Base-by-base conservation (phyloP, 75 land plant species). In the Azolla pinnata region DNA sequence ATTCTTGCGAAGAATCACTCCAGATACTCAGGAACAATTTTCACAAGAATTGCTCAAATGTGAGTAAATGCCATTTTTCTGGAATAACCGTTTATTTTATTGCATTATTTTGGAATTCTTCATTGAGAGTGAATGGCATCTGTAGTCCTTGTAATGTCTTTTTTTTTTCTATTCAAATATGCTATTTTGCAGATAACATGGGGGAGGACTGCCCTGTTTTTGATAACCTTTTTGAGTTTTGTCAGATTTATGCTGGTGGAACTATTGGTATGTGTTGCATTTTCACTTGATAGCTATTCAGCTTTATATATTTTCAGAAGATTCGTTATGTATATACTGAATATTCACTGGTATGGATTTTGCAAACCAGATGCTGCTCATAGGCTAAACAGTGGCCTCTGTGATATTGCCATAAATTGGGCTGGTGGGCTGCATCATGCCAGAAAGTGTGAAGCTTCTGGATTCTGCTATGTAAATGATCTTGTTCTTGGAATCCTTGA, bases 181-280 rank as follows among this genome's bases (percentile, higher is more conserved):
- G 20, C 16, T 23, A 48, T 53, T 54, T 33, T 78, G 33, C 72
- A 88, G 99, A 95, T 84, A 90, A 86, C 68, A 93, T 95, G 74
- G 99, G 96, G 51, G 99, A 86, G 76, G 99, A 95, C 59, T 95
- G 99, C 67, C 99, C 99, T 50, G 88, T 95, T 17, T 89, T 95
- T 72, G 97, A 95, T 28, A 84, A 95, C 62, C 67, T 95, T 38
- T 95, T 95, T 68, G 99, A 95, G 66, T 95, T 95, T 51, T 95
- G 99, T 57, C 99, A 95, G 72, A 86, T 89, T 29, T 95, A 95
- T 80, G 88, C 97, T 46, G 99, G 99, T 78, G 99, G 97, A 27
- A 95, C 99, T 32, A 83, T 95, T 68, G 97, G 99, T 95, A 79
- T 38, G 44, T 12, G 18, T 26, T 27, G 27, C 5, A 35, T 35